Base-by-base conservation (phyloP, 257 asterid genomes). In the Ilex asprella region DNA sequence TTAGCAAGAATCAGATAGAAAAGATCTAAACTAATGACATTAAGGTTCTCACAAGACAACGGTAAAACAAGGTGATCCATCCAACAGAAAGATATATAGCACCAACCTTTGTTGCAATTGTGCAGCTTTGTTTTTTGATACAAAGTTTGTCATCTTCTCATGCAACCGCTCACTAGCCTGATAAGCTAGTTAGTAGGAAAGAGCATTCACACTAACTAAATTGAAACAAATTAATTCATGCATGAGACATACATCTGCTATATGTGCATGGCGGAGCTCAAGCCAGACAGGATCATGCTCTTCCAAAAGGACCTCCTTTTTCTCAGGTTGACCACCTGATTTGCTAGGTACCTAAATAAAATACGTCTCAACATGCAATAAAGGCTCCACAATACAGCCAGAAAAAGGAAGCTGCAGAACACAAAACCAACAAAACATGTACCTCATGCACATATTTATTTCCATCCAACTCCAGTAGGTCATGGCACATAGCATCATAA, bases 401-500 rank as follows among this genome's bases (percentile, higher is more conserved):
- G 53, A 47, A 68, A 56, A 63, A 31, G 72, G 58, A 53, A 46
- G 52, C 13, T 4, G 52, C 52, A 46, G 52, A 46, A 46, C 3
- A 46, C 52, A 46, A 46, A 6, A 46, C n/a, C 52, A 10, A 46
- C 3, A 46, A 46, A 12, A 46, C 6, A 66, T 7, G 59, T 85
- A 92, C 99, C 99, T 92, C 97, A 9, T 83, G 86, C 27, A 72
- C 69, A 70, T 85, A 89, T 82, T 89, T 92, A 76, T 85, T 92
- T 66, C 99, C 99, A 2, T 86, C 91, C 80, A 92, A 79, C 16
- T 83, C 97, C 55, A 92, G 96, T 68, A 89, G 83, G 78, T 92
- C 99, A 76, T 92, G 97, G 54, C 96, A 86, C 97, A 92, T 86
- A 64, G 96, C 96, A 79, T 92, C 99, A 67, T 92, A 92, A 12